phyloP scores from a whole-genome alignment of 768 basidiomycete species.

The Tricholoma matsutake region DNA sequence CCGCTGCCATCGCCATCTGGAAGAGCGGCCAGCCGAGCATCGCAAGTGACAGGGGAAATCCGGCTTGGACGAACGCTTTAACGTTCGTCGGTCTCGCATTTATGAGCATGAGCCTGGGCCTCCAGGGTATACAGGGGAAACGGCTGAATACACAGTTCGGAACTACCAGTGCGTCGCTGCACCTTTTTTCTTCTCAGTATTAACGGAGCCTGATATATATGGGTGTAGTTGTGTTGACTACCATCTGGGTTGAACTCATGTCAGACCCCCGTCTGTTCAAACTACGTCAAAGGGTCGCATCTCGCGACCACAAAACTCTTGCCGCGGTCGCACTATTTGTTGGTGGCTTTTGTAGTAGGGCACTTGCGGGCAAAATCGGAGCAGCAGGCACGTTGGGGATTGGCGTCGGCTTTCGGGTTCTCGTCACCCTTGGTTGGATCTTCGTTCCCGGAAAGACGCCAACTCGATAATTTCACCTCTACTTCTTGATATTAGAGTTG shows the following conservation, averaged over 20 bases:
- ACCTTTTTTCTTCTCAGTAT: not conserved
- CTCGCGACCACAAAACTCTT: conserved; percentile 71
- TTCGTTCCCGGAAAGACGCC: conserved; percentile 47
- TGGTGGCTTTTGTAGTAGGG: conserved; percentile 68
- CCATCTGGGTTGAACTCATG: conserved; percentile 86
- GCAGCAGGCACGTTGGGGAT: conserved; percentile 65
- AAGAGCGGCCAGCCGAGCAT: conserved; percentile 58
- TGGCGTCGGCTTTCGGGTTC: conserved; percentile 56
- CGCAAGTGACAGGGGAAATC: conserved; percentile 51
- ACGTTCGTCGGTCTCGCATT: conserved; percentile 74
- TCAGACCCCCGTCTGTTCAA: conserved; percentile 76
- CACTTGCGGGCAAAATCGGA: conserved; percentile 57
- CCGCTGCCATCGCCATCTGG: conserved; percentile 67
- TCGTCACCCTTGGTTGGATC: conserved; percentile 64
- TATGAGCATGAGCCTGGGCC: conserved; percentile 77
- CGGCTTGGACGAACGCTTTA: conserved; percentile 65
- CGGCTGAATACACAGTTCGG: conserved; percentile 76
- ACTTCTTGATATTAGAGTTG: not conserved
- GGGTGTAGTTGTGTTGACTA: conserved; percentile 70
- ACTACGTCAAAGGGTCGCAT: conserved; percentile 43
- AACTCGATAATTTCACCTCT: not conserved
- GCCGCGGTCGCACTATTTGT: conserved; percentile 68
- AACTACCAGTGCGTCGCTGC: conserved; percentile 57
- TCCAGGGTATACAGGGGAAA: conserved; percentile 87
- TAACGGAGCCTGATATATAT: not conserved